Base-by-base conservation (phyloP, 306 rosid genomes). In the Lathyrus aphaca region DNA sequence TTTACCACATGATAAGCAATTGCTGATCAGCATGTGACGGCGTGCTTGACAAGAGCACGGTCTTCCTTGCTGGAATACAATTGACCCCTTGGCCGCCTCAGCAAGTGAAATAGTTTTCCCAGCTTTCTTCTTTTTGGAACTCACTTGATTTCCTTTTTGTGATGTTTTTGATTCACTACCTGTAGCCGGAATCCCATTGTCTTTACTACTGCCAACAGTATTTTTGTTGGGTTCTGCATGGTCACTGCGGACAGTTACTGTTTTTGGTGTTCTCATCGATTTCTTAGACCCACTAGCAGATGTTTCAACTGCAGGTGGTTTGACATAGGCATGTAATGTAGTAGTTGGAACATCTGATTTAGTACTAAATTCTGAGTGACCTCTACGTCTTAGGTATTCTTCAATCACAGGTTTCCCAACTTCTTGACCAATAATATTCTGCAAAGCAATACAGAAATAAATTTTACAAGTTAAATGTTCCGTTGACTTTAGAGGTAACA, bases 21-120 rank as follows among this genome's bases (percentile, higher is more conserved):
- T 94, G 80, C 96, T 87, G 77, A 88, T 74, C 18, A 91, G 85
- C 53, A 73, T 68, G 67, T 94, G 97, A 39, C 81, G 82, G 54
- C 95, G 92, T 10, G 99, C 99, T 79, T 94, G 96, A 75, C 97
- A 94, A 8, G 79, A 67, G 80, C 99, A 94, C 3, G 97, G 96
- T 63, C 85, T 84, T 68, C 99, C 97, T 79, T 89, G 96, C 84
- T 87, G 90, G 84, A 87, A 94, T 25, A 94, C 91, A 69, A 94
- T 81, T 5, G 97, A 88, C 56, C 96, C 97, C 69, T 88, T 94
- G 66, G 97, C 91, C 15, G 89, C 99, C 84, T 94, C 92, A 21
- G 96, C 95, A 72, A 91, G 92, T 8, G 92, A 86, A 73, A 91
- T 71, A 66, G 70, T 86, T 89, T 82, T 94, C 73, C 86, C 91